Conservation (phyloP, 1,284 basidiomycete species). For the Irpex sp. region DNA sequence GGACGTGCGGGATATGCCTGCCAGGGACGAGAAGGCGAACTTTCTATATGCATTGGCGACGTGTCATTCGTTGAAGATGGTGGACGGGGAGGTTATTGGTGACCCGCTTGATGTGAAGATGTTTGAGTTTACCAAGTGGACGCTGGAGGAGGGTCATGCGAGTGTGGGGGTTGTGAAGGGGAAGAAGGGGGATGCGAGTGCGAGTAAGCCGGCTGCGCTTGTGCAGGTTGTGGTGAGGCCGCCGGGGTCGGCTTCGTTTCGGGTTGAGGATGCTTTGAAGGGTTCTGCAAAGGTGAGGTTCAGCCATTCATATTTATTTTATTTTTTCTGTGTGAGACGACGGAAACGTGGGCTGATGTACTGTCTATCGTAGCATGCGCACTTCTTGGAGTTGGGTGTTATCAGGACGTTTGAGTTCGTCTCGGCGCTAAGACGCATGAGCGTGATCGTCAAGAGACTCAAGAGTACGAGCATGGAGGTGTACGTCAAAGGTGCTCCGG, state of each 20-base stretch:
- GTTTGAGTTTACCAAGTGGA: constrained; percentile 98
- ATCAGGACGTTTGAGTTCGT: constrained; percentile 97
- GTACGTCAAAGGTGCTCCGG: constrained; percentile 98
- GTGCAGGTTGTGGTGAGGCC: constrained; percentile 97
- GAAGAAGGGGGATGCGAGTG: constrained; percentile 57
- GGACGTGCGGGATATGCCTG: constrained; percentile 83
- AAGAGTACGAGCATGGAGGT: constrained; percentile 95
- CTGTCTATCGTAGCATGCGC: constrained; percentile 61
- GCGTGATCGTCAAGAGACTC: constrained; percentile 93
- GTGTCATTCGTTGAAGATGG: constrained; percentile 92
- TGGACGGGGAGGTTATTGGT: constrained; percentile 86
- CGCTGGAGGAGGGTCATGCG: constrained; percentile 84
- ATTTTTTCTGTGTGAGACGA: too few species aligned
- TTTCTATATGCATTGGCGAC: constrained; percentile 93
- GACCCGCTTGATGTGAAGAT: constrained; percentile 97
- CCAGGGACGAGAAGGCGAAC: constrained; percentile 66
- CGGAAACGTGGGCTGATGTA: too few species aligned
- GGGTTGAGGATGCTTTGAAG: constrained; percentile 88
- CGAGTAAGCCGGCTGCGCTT: constrained; percentile 79
- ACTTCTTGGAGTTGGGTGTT: constrained; percentile 95
- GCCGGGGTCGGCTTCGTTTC: constrained; percentile 85
- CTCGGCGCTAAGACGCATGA: constrained; percentile 91
- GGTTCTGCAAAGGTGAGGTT: constrained; percentile 60
- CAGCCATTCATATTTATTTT: too few species aligned
- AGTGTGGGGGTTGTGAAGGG: constrained; percentile 68